Conservation (phyloP, 495 filamentous ascomycete genomes). For the Xylaria acuta region DNA sequence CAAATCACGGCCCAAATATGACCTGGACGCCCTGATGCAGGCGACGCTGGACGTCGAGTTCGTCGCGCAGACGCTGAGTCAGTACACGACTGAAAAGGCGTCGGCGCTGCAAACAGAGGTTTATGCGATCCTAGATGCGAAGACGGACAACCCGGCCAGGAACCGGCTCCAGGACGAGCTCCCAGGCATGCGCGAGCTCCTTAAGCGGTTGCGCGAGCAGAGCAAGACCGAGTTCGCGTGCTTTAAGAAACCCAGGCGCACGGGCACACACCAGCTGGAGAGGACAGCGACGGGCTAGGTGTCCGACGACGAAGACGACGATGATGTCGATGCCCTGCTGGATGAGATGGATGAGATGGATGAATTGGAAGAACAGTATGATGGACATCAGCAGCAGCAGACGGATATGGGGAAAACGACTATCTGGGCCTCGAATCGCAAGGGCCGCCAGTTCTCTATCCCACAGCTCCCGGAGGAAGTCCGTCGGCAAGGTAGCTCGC, state of each 20-base stretch:
- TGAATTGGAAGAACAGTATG: neutral
- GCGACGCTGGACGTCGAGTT: constrained; percentile 97
- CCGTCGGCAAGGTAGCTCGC: neutral
- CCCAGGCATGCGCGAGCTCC: constrained; percentile 81
- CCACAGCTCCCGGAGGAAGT: neutral
- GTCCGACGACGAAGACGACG: constrained; percentile 17
- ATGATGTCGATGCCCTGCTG: neutral
- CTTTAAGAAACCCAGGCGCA: constrained; percentile 63
- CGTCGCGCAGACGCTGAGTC: constrained; percentile 86
- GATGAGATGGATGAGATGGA: neutral
- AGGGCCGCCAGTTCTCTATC: constrained; percentile 3
- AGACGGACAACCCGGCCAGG: constrained; percentile 85
- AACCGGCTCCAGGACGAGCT: constrained; percentile 81
- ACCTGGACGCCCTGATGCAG: constrained; percentile 87
- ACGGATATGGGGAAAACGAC: neutral
- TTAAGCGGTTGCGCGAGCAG: constrained; percentile 83
- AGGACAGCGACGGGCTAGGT: constrained; percentile 40
- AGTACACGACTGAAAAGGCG: constrained; percentile 85
- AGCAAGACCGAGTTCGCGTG: constrained; percentile 86
- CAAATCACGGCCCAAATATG: constrained; percentile 67
- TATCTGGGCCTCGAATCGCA: neutral
- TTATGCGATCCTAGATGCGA: constrained; percentile 84
- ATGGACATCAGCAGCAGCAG: neutral
- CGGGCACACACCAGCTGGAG: constrained; percentile 28
- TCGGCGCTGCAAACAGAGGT: constrained; percentile 81